These are phyloP conservation scores for Globisporangium ultimum DNA, from an alignment of 352 stramenopile species.

Conservation along the genomic window DNA sequence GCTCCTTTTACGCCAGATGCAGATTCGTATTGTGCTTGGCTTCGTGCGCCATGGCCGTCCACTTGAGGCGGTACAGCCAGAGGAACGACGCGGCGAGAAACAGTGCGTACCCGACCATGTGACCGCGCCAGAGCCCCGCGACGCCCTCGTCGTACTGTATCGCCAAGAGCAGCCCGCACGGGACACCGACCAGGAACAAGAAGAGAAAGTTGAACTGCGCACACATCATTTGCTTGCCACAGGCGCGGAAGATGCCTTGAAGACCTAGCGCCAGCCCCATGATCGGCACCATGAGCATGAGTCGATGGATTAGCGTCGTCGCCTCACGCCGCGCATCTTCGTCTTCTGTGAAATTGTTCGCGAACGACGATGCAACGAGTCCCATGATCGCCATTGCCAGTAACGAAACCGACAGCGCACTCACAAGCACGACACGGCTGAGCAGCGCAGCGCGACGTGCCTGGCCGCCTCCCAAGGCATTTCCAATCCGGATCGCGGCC, in stretches of 20 bases:
- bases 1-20: slow-evolving; percentile 1
- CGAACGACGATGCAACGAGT: slow-evolving; percentile 11
- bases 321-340: slow-evolving; percentile 3
- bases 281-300: slow-evolving; percentile 9
- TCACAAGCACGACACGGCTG: slow-evolving; percentile 16
- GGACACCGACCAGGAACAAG: slow-evolving; percentile 22
- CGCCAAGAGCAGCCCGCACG: slow-evolving; percentile 19
- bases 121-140: slow-evolving; percentile 22
- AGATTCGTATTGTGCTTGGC: slow-evolving; percentile 14
- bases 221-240: slow-evolving; percentile 15
- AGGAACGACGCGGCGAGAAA: slow-evolving; percentile 13
- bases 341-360: slow-evolving; percentile 17
- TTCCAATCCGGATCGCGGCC: slow-evolving; percentile 32
- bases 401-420: slow-evolving; percentile 6
- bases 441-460: slow-evolving; percentile 20
- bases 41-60: slow-evolving; percentile 10
- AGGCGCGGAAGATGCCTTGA: slow-evolving; percentile 17
- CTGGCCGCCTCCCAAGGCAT: slow-evolving; percentile 26
- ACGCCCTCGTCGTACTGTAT: slow-evolving; percentile 14
- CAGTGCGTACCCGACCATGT: slow-evolving; percentile 12
- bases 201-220: slow-evolving; percentile 18
- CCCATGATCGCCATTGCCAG: slow-evolving; percentile 22
- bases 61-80: slow-evolving; percentile 17
- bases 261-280: slow-evolving; percentile 13
- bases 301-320: background rate